Base-by-base conservation (phyloP, 345 rosid genomes). In the Capsella bursapastoris region DNA sequence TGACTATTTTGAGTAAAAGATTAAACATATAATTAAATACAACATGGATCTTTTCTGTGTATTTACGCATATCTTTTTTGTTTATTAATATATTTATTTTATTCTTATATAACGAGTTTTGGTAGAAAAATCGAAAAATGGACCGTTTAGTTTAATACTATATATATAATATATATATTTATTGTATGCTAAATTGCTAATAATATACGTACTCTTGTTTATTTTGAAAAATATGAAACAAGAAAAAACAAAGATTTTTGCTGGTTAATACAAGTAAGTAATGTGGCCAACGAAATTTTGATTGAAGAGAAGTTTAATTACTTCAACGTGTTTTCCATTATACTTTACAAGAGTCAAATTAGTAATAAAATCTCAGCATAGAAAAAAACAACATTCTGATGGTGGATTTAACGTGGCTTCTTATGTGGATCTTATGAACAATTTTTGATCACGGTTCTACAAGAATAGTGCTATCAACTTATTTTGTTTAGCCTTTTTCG, bases 291-390 rank as follows among this genome's bases (percentile, higher is more conserved):
- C 32, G 41, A 60, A 25, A 11, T 38, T 60, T 22, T 22, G 0
- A 10, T 37, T 60, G 35, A 43, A 35, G 38, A 64, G 14, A 29
- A n/a, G 55, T 28, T 15, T 45, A 60, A n/a, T 64, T 49, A 64
- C 31, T 64, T 64, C 29, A 64, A 34, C 29, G 65, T 73, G 78
- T 65, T 56, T 34, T 73, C 78, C 66, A 73, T 73, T 73, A 73
- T 47, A 44, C 31, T 45, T 47, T n/a, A 45, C 57, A 12, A 18
- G 44, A 45, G 64, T 73, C 77, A 73, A 56, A 27, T 64, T 53
- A n/a, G 58, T 48, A 64, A 56, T 73, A 7, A 51, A 51, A n/a
- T 44, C 65, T 27, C 34, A 34, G n/a, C 41, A 15, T n/a, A n/a
- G 41, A 52, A 71, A 37, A 37, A 18, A 22, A 8, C 12, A 32